Conservation (phyloP, 2,329 filamentous ascomycete genomes). For the Fusarium tricinctum region DNA sequence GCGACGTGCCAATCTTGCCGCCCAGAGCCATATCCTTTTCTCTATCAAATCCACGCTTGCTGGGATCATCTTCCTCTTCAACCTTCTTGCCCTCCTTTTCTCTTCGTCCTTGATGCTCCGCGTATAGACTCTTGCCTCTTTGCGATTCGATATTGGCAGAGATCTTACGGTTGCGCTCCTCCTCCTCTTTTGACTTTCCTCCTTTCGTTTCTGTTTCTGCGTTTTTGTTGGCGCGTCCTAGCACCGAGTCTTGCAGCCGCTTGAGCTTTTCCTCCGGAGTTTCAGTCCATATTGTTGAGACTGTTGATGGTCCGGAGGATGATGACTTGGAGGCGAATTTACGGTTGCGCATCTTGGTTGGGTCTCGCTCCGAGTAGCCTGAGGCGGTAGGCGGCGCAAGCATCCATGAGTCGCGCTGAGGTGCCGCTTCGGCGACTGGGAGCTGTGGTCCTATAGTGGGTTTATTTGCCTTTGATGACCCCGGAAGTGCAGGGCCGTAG, state of each 20-base stretch:
- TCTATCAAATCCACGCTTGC: conserved; percentile 86
- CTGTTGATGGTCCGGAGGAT: conserved; percentile 52
- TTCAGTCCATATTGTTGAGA: conserved; percentile 88
- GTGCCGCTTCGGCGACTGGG: conserved; percentile 58
- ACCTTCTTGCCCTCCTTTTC: conserved; percentile 54
- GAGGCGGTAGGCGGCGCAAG: conserved; percentile 73
- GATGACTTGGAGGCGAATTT: conserved; percentile 80
- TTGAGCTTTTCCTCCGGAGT: conserved; percentile 89
- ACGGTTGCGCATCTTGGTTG: conserved; percentile 84
- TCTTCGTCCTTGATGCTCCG: conserved; percentile 63
- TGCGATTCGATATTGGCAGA: conserved; percentile 66
- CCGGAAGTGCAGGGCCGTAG: conserved; percentile 72
- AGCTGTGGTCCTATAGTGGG: conserved; percentile 57
- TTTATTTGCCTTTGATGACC: conserved; percentile 63
- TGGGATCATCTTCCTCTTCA: conserved; percentile 88
- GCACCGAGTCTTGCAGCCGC: conserved; percentile 82
- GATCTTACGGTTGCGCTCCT: conserved; percentile 65
- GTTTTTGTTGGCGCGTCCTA: conserved; percentile 73
- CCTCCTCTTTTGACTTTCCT: conserved; percentile 66
- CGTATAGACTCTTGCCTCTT: conserved; percentile 70
- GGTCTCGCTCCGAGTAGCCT: conserved; percentile 76
- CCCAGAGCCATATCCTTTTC: conserved; percentile 94
- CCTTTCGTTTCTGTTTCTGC: conserved; percentile 57
- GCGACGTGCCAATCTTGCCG: conserved; percentile 76
- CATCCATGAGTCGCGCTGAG: conserved; percentile 89